Base-by-base conservation (phyloP, 306 rosid species). In the Abrus precatorius region DNA sequence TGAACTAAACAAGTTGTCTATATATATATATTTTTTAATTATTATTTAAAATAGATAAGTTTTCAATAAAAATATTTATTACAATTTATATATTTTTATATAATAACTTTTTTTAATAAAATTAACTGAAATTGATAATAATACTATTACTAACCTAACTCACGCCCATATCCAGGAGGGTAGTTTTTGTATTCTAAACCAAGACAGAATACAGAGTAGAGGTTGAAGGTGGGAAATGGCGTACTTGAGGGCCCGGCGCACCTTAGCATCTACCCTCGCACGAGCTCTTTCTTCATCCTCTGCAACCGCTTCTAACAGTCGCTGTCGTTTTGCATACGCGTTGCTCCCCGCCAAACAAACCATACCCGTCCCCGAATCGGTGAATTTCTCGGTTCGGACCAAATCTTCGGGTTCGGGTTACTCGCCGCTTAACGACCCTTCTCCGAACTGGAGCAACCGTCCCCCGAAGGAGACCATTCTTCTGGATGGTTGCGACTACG, bases 391-490 rank as follows among this genome's bases (percentile, higher is more conserved):
- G 0, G 57, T 83, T 85, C 94, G 94, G 6, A 30, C 41, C 66
- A 88, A 86, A 79, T 61, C 90, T 11, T 90, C 96, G 3, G 93
- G 94, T 44, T 54, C 95, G 62, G 97, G 97, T 14, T 89, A 93
- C 88, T 91, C 98, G 7, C 96, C 96, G 3, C 79, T 90, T 47
- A 86, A 90, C 72, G 98, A 95, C 48, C 92, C 99, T 4, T 75
- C 93, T 9, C 99, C 97, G 2, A 95, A 91, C 62, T 95, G 97
- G 99, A 95, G 94, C 74, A 93, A 95, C 72, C 97, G 97, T 12
- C 97, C 97, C 1, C 94, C 95, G 1, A 93, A 90, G 88, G 97
- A 93, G 54, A 91, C 97, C 32, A 90, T 95, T 79, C 92, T 95
- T 43, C 95, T 95, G 3, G 95, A 91, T 80, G 99, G 99, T 59